Evolutionary conservation across 805 yeast species (phyloP), one percentile per base, ranked within the genome.

Genomic region (Myxozyma lipomycoides): DNA sequence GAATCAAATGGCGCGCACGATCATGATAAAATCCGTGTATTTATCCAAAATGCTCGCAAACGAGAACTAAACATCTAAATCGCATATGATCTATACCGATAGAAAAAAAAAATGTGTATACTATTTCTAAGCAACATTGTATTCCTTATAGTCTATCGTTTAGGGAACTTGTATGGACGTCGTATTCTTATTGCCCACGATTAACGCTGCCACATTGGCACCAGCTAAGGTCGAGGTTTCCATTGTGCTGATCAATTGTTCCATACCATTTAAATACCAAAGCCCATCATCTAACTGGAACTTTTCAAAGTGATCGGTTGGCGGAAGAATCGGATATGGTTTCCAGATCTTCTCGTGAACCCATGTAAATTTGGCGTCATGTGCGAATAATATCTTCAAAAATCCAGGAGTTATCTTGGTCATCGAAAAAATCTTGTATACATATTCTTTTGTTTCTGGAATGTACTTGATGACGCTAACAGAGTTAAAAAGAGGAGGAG

Each of bases 1-100:
- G 98, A 93, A 64, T 79, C 83, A 0, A 64, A 79, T 39, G 95
- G 95, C 1, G 66, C 59, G 0, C 93, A 91, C 67, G 95, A 89
- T 65, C 61, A 71, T 43, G 64, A 48, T 0, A 91, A 89, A 68
- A 79, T 91, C 19, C 61, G 61, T 48, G 48, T 52, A 12, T 91
- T 90, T 67, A 70, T 91, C 15, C 19, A 17, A 17, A 53, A 53
- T 40, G 58, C 58, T n/a, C 43, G 39, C 22, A 41, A 45, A 15
- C 6, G 15, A 7, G 37, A 45, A 18, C 19, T 12, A 10, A n/a
- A 12, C 10, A 7, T 6, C n/a, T 40, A 6, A 41, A 40, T 9
- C 40, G 17, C 18, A 15, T 18, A 19, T 18, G 40, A 15, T 38
- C 22, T 40, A 19, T 39, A 23, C 28, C 6, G 12, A 42, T 6